Conservation (phyloP, 495 filamentous ascomycete genomes). For the Penicillium dipodomyicola region DNA sequence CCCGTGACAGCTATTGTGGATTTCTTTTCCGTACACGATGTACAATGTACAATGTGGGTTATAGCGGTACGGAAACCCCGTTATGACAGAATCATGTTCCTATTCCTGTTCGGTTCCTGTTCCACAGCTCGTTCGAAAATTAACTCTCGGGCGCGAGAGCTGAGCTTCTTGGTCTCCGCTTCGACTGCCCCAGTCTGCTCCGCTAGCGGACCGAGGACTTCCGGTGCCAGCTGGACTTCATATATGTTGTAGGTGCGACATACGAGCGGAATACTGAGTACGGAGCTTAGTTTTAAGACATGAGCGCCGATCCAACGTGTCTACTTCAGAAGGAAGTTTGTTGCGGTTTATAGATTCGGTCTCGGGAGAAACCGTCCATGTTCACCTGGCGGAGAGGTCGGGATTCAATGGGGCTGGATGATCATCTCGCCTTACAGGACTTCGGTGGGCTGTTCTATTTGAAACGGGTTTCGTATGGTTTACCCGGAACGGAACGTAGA, state of each 20-base stretch:
- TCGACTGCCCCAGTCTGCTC: background rate
- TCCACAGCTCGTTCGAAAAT: no score
- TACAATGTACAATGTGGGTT: background rate
- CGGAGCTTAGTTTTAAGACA: background rate
- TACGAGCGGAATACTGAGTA: background rate
- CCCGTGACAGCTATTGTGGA: no score
- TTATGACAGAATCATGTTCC: background rate
- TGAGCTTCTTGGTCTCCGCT: background rate
- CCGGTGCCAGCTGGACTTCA: background rate
- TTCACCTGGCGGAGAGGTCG: background rate
- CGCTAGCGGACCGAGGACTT: background rate
- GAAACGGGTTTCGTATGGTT: background rate
- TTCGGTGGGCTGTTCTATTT: background rate
- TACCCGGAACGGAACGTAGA: no score
- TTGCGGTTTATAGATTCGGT: background rate
- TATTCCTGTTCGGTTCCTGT: background rate
- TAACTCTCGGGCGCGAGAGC: background rate
- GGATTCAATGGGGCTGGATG: background rate
- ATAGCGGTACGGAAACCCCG: background rate
- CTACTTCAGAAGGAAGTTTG: background rate
- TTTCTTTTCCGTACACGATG: no score
- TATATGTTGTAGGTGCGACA: background rate
- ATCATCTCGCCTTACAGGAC: background rate
- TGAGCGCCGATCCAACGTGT: background rate
- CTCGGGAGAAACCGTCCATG: background rate